Base-by-base conservation (phyloP, 345 rosid species). In the Euphorbia pulcherrima region DNA sequence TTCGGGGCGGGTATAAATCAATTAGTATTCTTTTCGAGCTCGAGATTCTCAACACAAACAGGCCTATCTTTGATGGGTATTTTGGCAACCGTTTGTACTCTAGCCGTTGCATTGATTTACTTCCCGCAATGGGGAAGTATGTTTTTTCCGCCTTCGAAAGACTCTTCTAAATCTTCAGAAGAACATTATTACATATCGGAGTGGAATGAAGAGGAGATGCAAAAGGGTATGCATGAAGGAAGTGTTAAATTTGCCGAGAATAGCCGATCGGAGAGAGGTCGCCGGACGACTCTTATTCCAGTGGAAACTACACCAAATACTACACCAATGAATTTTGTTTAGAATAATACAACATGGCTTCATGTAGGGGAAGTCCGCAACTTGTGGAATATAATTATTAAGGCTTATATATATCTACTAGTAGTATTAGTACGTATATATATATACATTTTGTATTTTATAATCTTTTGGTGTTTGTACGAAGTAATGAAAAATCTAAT, bases 121-220 rank as follows among this genome's bases (percentile, higher is more conserved):
- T 71, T 71, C 61, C 74, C 74, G 8, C 74, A 71, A 24, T 71
- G 74, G 74, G 74, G 74, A 20, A 53, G 74, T 16, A 71, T 71
- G 74, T 63, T 71, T 35, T 28, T 53, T 2, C 68, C 74, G 7
- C 11, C 74, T 4, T 37, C 62, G 1, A 63, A 71, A 64, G 12
- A 41, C 21, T 26, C 20, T 37, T 21, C 6, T 26, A 71, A 55
- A 46, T 40, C 46, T n/a, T 41, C 35, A 0, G 74, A 71, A 29
- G 68, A 71, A 39, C 20, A 9, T 29, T 71, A 63, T 55, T 71
- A 71, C 48, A 39, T 6, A 13, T n/a, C 74, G 16, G 74, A 71
- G 55, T 63, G 74, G 74, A 54, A n/a, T 27, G 74, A 62, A 21
- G 63, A 71, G 9, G 68, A 71, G 74, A 71, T 53, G 39, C 62